phyloP scores from a whole-genome alignment of 78 protist species.

The Tieghemostelium lacteum region DNA sequence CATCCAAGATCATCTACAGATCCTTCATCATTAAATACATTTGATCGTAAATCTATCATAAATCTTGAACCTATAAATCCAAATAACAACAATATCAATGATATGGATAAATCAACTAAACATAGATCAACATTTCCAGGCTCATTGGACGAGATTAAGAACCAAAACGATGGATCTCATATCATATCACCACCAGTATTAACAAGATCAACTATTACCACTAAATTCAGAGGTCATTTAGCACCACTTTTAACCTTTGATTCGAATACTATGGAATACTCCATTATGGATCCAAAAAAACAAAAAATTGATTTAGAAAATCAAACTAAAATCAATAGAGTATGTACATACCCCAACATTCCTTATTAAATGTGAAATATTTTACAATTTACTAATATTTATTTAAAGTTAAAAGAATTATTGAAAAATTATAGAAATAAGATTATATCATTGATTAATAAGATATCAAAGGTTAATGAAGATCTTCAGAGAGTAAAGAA shows the following conservation, averaged over 20 bases:
- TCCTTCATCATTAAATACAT: not conserved
- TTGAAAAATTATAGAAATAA: constrained; percentile 31
- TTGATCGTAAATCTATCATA: constrained; percentile 6
- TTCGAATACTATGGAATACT: not conserved
- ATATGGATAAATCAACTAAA: not conserved
- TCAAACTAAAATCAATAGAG: constrained; percentile 42
- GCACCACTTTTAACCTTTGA: not conserved
- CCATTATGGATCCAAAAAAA: not conserved
- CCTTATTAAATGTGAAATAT: not conserved
- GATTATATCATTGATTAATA: constrained; percentile 35
- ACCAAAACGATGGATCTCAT: not conserved
- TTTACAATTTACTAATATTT: not conserved
- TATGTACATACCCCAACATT: not conserved
- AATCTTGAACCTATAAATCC: not conserved
- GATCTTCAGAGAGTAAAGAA: not conserved
- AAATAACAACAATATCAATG: not conserved
- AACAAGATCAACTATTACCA: not conserved
- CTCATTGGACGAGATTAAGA: not conserved
- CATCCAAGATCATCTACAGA: not conserved
- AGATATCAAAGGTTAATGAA: constrained; percentile 15
- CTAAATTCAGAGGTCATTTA: not conserved
- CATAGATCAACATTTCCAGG: not conserved
- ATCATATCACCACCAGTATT: not conserved
- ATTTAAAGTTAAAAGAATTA: constrained; percentile 41
- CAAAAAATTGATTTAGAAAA: constrained; percentile 50